Percentiles rank a stretch among this genome's conserved stretches.
Evolutionary conservation across 441 rosid species (phyloP).

Genomic region (Daphne laureola): DNA sequence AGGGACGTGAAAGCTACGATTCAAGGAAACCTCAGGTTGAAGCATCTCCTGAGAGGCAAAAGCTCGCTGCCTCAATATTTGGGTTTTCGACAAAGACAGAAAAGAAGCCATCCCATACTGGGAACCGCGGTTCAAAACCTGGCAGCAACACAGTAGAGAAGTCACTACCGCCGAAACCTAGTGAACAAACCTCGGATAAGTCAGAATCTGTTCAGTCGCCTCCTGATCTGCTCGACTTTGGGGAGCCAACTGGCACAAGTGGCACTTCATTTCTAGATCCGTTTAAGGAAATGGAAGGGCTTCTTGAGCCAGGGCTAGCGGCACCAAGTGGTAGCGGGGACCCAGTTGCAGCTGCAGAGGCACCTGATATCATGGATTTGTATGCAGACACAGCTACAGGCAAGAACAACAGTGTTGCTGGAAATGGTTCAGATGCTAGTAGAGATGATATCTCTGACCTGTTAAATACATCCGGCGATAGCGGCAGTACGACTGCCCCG

Average conservation of each 20-base stretch:
- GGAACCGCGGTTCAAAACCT: constrained; percentile 45
- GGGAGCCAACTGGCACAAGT: constrained; percentile 39
- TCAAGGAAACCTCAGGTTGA: constrained; percentile 58
- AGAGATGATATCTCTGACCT: constrained; percentile 35
- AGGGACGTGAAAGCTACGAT: constrained; percentile 46
- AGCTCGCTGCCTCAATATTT: constrained; percentile 94
- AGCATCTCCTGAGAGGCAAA: constrained; percentile 78
- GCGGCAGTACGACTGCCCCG: constrained; percentile 7
- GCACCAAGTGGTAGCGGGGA: constrained; percentile 22
- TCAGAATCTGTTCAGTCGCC: constrained; percentile 37
- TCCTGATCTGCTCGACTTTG: constrained; percentile 88
- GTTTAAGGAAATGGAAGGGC: constrained; percentile 82
- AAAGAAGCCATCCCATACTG: constrained; percentile 45
- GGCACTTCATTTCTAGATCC: constrained; percentile 49
- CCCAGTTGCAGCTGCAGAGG: constrained; percentile 19
- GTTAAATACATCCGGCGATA: constrained; percentile 25
- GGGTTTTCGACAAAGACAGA: constrained; percentile 73
- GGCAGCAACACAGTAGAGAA: constrained; percentile 32
- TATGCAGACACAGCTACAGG: constrained; percentile 36
- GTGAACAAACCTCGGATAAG: constrained; percentile 25
- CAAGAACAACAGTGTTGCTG: constrained; percentile 18
- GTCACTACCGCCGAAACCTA: constrained; percentile 21
- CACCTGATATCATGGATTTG: constrained; percentile 46
- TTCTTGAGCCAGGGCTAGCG: constrained; percentile 48
- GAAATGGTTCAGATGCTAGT: constrained; percentile 14